Conservation (phyloP, 2,329 filamentous ascomycete species). For the Stagonosporopsis chrysanthemi region DNA sequence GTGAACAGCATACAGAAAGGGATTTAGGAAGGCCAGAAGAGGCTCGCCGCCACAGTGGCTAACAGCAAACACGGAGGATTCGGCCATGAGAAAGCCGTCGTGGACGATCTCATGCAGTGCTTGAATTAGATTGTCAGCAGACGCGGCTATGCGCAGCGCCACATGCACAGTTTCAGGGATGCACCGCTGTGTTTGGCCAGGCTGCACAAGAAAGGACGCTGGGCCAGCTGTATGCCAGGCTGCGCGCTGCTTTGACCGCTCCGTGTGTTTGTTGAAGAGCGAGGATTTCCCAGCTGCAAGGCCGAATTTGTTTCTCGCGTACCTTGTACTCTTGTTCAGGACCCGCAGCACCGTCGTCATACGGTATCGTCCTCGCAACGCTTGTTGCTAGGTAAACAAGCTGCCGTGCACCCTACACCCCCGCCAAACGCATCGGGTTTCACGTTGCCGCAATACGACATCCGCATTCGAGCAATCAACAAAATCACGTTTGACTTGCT, state of each 20-base stretch:
- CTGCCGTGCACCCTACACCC: conserved; percentile 23
- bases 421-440: conserved; percentile 46
- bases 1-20: background rate
- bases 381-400: conserved; percentile 46
- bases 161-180: conserved; percentile 19
- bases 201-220: conserved; percentile 18
- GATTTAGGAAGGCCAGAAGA: background rate
- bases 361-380: conserved; percentile 21
- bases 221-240: conserved; percentile 14
- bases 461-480: conserved; percentile 28
- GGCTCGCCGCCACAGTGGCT: background rate
- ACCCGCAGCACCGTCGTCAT: conserved; percentile 20
- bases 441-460: conserved; percentile 28
- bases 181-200: conserved; percentile 12
- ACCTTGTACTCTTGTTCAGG: conserved; percentile 8
- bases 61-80: background rate
- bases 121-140: conserved; percentile 22
- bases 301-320: conserved; percentile 1
- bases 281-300: conserved; percentile 17
- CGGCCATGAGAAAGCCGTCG: conserved; percentile 9
- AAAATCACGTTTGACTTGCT: conserved; percentile 25
- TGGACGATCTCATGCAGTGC: conserved; percentile 16
- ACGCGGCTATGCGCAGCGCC: conserved; percentile 18
- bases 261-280: conserved; percentile 10
- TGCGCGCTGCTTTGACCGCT: conserved; percentile 13